Conservation (phyloP, 805 yeast species). For the Tetrapisispora fleetii region DNA sequence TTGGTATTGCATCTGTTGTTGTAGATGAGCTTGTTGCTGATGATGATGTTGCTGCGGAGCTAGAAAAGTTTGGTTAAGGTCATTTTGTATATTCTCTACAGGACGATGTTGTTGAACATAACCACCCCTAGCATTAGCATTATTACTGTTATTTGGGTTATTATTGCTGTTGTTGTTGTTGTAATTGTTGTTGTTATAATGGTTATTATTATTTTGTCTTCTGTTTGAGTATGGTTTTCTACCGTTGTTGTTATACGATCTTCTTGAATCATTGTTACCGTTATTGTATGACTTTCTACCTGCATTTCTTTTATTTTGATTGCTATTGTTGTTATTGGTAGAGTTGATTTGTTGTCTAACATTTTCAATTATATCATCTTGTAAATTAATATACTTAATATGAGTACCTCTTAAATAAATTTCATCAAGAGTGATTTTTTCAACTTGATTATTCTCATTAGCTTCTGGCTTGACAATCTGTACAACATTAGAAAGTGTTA, state of each 20-base stretch:
- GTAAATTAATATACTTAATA: constrained; percentile 66
- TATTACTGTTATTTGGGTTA: constrained; percentile 13
- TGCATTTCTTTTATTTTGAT: constrained; percentile 15
- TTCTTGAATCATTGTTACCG: constrained; percentile 22
- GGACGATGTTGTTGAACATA: constrained; percentile 23
- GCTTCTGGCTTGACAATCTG: constrained; percentile 31
- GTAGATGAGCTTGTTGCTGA: not conserved
- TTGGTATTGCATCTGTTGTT: constrained; percentile 1
- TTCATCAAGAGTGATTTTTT: constrained; percentile 56
- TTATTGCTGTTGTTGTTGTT: constrained; percentile 11
- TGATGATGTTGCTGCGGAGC: constrained; percentile 3
- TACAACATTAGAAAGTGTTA: constrained; percentile 68
- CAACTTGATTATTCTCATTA: constrained; percentile 21
- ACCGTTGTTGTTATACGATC: constrained; percentile 25
- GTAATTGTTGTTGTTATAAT: constrained; percentile 17
- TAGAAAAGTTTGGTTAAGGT: not conserved
- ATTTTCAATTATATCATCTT: constrained; percentile 65
- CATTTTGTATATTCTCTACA: constrained; percentile 1
- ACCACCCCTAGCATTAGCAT: constrained; percentile 22
- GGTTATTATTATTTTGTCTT: constrained; percentile 10
- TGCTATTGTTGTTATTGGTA: constrained; percentile 33
- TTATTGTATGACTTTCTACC: constrained; percentile 8
- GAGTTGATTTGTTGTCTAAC: constrained; percentile 56
- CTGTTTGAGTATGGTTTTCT: constrained; percentile 9
- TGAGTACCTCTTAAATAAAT: constrained; percentile 79